Base-by-base conservation (phyloP, 169 alveolate species). In the Babesia microti region DNA sequence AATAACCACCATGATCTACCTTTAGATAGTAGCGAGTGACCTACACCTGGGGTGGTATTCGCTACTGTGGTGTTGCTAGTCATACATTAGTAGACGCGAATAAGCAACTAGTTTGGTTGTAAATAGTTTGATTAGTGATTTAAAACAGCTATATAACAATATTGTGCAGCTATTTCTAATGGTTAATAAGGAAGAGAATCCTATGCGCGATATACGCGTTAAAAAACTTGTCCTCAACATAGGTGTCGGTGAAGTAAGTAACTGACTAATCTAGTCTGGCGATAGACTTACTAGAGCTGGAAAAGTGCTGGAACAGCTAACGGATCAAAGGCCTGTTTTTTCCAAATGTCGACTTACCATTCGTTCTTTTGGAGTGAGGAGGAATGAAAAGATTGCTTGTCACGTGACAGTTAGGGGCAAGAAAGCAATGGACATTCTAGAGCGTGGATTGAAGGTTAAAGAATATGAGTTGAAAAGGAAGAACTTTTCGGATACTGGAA, bases 201-300 rank as follows among this genome's bases (percentile, higher is more conserved):
- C 93, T 57, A 96, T 96, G 99, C 92, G 97, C 78, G 91, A 91
- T 60, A 94, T 96, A 83, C 93, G 91, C 66, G 93, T 96, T 51
- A 95, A 87, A 56, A 96, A 96, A 78, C 92, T 96, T 54, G 96
- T 92, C 56, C 89, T 96, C 58, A 94, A 96, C 84, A 90, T 95
- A 71, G 88, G 97, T 52, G 99, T 93, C 24, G 99, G 99, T 33
- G 98, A 94, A 84, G 92, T 85, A 55, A 37, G 87, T 14, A 5
- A 29, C n/a, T 5, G 19, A 5, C 9, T 12, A 12, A 17, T 53
- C 12, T 32, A 83, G 89, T 82, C 98, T 40, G 99, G 99, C 11
- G 99, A 96, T 79, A 82, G 97, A 45, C 88, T 96, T 59, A 94
- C 99, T 14, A 92, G 98, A 49, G 99, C 99, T 6, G 97, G 98